Percentiles rank a stretch among this genome's conserved stretches.
Conservation (phyloP, 495 filamentous ascomycete species). For the Cercophora sp. region DNA sequence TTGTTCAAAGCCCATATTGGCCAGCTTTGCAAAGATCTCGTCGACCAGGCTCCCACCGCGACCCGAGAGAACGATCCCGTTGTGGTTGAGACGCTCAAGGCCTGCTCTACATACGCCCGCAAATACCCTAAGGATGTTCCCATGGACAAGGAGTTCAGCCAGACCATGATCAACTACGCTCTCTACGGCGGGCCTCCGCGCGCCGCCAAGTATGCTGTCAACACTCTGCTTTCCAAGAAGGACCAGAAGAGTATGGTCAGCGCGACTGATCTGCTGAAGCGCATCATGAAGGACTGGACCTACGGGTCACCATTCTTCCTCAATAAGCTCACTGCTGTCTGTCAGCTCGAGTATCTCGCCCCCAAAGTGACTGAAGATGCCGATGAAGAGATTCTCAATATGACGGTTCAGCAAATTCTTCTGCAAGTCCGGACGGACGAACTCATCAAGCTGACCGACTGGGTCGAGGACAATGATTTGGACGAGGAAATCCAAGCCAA, state of each 20-base stretch:
- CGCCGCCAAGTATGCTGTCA: slow-evolving; percentile 89
- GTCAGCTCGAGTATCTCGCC: slow-evolving; percentile 77
- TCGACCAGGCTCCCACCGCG: slow-evolving; percentile 69
- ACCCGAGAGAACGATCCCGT: slow-evolving; percentile 60
- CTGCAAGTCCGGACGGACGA: slow-evolving; percentile 59
- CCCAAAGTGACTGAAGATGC: slow-evolving; percentile 68
- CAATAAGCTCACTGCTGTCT: slow-evolving; percentile 77
- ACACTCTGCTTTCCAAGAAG: slow-evolving; percentile 75
- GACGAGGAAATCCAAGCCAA: slow-evolving; percentile 84
- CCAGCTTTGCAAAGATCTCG: slow-evolving; percentile 82
- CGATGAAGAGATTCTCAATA: slow-evolving; percentile 71
- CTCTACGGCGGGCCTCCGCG: slow-evolving; percentile 74
- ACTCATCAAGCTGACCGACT: slow-evolving; percentile 47
- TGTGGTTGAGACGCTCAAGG: slow-evolving; percentile 85
- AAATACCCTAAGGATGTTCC: slow-evolving; percentile 82
- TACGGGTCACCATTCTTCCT: slow-evolving; percentile 75
- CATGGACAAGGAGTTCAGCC: slow-evolving; percentile 75
- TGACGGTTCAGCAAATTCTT: slow-evolving; percentile 72
- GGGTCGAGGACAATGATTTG: slow-evolving; percentile 65
- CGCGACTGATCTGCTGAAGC: slow-evolving; percentile 74
- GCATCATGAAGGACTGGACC: slow-evolving; percentile 68
- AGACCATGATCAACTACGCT: slow-evolving; percentile 75
- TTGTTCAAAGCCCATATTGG: slow-evolving; percentile 88
- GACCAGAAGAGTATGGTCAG: slow-evolving; percentile 78
- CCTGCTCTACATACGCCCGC: slow-evolving; percentile 82